phyloP scores from a whole-genome alignment of 139 green algal species.

The Prasinococcaceae sp. region DNA sequence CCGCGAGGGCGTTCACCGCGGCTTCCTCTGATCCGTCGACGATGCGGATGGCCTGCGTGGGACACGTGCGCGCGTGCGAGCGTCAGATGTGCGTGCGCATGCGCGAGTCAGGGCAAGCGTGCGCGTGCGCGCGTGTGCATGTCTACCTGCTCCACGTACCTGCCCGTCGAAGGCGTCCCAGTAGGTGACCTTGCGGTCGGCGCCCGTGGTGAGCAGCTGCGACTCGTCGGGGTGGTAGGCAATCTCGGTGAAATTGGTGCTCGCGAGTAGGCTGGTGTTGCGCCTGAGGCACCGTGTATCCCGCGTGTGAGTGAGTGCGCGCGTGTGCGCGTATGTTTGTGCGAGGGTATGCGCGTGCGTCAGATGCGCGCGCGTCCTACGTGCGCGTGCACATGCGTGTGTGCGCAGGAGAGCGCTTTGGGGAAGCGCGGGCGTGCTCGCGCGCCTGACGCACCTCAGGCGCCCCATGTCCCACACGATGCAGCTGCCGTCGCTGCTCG shows the following conservation, averaged over 20 bases:
- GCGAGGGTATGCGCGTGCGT: too few relatives aligned
- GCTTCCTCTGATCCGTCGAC: slow-evolving; percentile 46
- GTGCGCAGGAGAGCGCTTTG: too few relatives aligned
- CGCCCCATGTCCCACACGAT: slow-evolving; percentile 88
- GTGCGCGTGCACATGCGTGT: too few relatives aligned
- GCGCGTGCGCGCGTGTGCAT: too few relatives aligned
- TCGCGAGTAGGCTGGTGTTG: slow-evolving; percentile 48
- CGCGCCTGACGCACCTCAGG: too few relatives aligned
- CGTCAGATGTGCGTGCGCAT: too few relatives aligned
- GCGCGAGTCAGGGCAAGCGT: too few relatives aligned
- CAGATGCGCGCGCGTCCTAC: too few relatives aligned
- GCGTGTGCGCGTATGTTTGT: too few relatives aligned
- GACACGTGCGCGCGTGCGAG: too few relatives aligned
- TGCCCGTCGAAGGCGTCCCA: slow-evolving; percentile 73
- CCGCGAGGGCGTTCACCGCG: slow-evolving; percentile 47
- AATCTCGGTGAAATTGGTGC: slow-evolving; percentile 63
- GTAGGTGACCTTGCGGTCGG: slow-evolving; percentile 68
- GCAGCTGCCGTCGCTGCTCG: slow-evolving; percentile 55
- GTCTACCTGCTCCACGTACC: too few relatives aligned
- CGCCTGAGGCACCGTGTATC: slow-evolving; percentile 35
- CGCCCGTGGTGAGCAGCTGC: slow-evolving; percentile 47
- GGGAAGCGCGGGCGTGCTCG: too few relatives aligned
- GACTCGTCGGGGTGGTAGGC: slow-evolving; percentile 65
- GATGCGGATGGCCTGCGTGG: slow-evolving; percentile 63
- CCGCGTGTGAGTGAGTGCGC: not conserved